Base-by-base conservation (phyloP, 2,329 filamentous ascomycete genomes). In the Clarireedia paspali region DNA sequence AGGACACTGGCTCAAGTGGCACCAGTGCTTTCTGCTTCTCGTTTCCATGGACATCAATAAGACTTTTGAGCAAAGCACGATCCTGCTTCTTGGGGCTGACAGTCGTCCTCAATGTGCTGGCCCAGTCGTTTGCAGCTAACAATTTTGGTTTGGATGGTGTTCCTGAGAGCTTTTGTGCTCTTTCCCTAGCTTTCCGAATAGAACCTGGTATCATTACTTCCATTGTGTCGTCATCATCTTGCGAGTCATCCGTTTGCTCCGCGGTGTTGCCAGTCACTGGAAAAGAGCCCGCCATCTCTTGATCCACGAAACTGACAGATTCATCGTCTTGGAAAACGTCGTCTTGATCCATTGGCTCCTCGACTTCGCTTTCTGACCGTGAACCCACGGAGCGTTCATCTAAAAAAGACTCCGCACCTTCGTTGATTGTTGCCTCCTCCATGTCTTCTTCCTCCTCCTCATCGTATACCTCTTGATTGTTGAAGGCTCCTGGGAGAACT, bases 11-110 rank as follows among this genome's bases (percentile, higher is more conserved):
- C 76, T 62, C 60, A 47, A 58, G 74, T 60, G 77, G 76, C 49
- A 84, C 76, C 27, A 78, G 77, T 57, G 81, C 79, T 42, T 75
- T 77, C 64, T 85, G 58, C 20, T 55, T 48, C 38, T 66, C 64
- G 30, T 66, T 61, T 10, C 62, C 66, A 52, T 66, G 57, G 30
- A 63, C 44, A 53, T 68, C 63, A 51, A 67, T 64, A 73, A 80
- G 67, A 26, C 77, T 78, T 64, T 77, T 78, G 42, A 85, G 77
- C 36, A 94, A 76, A 27, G 85, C 86, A 57, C 92, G 88, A 73
- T 96, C 88, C 67, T 94, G 87, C 75, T 97, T 97, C 68, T 89
- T 85, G 5, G 94, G 92, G 67, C 90, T 96, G 64, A 97, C 90
- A 5, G 94, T 97, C 63, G 91, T 91, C 70, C 91, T 89, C 61